Conservation (phyloP, 208 protist genomes). For the Angomonas ambiguus region DNA sequence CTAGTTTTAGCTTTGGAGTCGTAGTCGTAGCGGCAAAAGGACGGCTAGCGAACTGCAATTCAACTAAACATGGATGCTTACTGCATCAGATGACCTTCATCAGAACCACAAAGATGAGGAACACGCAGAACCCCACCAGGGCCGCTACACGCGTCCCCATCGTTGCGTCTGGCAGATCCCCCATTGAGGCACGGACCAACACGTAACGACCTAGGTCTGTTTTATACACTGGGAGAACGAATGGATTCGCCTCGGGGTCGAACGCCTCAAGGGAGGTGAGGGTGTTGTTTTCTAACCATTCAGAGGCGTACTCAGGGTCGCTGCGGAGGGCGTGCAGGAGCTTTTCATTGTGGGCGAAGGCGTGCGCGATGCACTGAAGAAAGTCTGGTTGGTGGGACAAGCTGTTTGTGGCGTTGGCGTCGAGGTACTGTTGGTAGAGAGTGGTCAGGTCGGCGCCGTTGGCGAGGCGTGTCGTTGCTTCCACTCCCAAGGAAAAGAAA, state of each 20-base stretch:
- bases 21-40: no score
- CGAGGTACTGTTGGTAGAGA: not conserved
- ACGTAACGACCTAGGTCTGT: not conserved
- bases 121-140: not conserved
- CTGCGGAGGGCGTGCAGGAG: not conserved
- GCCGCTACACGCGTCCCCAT: not conserved
- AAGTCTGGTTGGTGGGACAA: not conserved
- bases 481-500: not conserved
- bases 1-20: no score
- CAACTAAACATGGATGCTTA: no score
- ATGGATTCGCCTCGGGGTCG: not conserved
- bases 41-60: no score
- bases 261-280: not conserved
- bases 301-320: no score
- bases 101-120: not conserved
- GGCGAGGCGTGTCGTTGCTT: not conserved
- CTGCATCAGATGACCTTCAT: not conserved
- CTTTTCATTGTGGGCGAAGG: not conserved
- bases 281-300: not conserved
- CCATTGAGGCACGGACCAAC: not conserved
- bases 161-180: not conserved
- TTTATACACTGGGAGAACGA: not conserved
- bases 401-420: not conserved
- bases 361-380: not conserved
- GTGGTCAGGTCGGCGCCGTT: not conserved